A percentile compares a stretch with the other conserved stretches of the same genome.
Evolutionary conservation across 352 stramenopile genomes (phyloP).

Genomic region (Hyaloperonospora arabidopsidis): DNA sequence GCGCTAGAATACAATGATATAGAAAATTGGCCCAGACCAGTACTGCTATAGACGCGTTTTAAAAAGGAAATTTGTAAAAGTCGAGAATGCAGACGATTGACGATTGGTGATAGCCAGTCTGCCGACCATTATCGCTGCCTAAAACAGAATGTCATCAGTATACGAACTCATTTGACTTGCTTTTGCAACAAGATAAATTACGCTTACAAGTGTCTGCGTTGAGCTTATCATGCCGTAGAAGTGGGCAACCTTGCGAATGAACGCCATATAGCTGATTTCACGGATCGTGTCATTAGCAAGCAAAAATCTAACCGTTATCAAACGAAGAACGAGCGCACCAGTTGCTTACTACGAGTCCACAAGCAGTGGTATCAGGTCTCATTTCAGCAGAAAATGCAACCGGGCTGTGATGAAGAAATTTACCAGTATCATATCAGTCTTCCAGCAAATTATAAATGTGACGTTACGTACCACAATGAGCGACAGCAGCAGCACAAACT

Average conservation of each 20-base stretch:
- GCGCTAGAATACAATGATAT: too few relatives aligned
- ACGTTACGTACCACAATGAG: conserved; percentile 18
- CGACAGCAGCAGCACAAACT: conserved; percentile 24
- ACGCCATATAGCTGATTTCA: conserved; percentile 24
- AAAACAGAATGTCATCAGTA: background rate
- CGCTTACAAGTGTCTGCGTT: conserved; percentile 10
- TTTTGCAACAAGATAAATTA: background rate
- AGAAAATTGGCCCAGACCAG: background rate
- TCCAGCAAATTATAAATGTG: too few relatives aligned
- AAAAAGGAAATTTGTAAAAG: background rate
- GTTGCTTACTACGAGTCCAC: conserved; percentile 19
- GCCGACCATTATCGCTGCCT: background rate
- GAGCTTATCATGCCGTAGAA: conserved; percentile 24
- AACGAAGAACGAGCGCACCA: conserved; percentile 11
- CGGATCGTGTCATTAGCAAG: background rate
- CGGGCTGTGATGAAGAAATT: conserved; percentile 7
- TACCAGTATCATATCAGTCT: too few relatives aligned
- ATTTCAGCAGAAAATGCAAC: conserved; percentile 2
- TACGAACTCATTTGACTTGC: background rate
- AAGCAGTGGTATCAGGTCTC: conserved; percentile 6
- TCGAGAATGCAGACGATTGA: background rate
- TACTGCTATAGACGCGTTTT: conserved; percentile 1
- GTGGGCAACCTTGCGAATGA: conserved; percentile 24
- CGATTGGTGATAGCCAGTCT: background rate
- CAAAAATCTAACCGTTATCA: background rate